A percentile compares a stretch with the other conserved stretches of the same genome.
phyloP scores from a whole-genome alignment of 148 eudicot genomes.

The Silene latifolia region DNA sequence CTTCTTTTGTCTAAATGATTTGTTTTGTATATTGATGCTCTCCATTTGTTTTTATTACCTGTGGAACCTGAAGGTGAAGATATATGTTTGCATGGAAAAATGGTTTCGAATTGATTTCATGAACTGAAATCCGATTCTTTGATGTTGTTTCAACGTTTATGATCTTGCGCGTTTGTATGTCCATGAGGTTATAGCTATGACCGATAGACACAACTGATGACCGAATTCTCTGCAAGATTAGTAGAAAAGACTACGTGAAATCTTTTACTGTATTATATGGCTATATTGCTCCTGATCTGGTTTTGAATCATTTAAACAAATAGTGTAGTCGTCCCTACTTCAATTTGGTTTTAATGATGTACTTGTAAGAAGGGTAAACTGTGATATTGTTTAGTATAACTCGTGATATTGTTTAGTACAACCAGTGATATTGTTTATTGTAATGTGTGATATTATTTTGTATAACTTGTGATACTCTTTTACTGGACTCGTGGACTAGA shows the following conservation, averaged over 20 bases:
- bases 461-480: too few species aligned
- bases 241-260: slow-evolving; percentile 1
- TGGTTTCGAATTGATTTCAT: slow-evolving; percentile 41
- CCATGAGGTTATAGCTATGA: slow-evolving; percentile 88
- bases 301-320: too few species aligned
- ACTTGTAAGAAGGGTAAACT: too few species aligned
- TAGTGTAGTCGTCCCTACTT: too few species aligned
- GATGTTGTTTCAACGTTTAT: slow-evolving; percentile 86
- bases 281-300: not conserved
- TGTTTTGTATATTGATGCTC: not conserved
- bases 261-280: too few species aligned
- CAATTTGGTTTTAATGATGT: too few species aligned
- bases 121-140: slow-evolving; percentile 50
- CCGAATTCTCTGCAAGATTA: slow-evolving; percentile 54
- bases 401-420: too few species aligned
- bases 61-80: slow-evolving; percentile 74
- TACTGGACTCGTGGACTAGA: too few species aligned
- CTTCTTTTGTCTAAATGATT: slow-evolving; percentile 7
- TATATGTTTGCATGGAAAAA: slow-evolving; percentile 95
- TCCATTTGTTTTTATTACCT: slow-evolving; percentile 32
- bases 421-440: too few species aligned
- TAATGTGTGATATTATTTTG: too few species aligned
- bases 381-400: too few species aligned
- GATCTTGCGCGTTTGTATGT: slow-evolving; percentile 47
- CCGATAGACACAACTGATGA: slow-evolving; percentile 70